phyloP scores from a whole-genome alignment of 768 basidiomycete species.

The Rhodotorula diobovata region DNA sequence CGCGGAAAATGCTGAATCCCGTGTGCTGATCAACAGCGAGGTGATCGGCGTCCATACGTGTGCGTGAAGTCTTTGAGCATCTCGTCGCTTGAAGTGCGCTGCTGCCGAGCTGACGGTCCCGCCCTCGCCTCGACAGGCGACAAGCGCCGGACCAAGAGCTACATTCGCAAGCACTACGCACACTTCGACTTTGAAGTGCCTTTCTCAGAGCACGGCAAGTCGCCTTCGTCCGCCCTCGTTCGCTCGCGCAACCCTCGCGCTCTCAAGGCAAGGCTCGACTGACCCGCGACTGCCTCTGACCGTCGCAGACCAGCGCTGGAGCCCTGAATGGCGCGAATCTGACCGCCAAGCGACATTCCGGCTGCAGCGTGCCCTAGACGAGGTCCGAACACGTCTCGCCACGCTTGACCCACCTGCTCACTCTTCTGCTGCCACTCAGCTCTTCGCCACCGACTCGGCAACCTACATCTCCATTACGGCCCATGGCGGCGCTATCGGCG shows the following conservation, averaged over 20 bases:
- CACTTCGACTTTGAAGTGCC: slow-evolving; percentile 39
- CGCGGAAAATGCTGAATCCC: background rate
- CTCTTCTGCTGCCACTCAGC: background rate
- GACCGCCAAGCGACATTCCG: slow-evolving; percentile 33
- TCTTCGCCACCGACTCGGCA: slow-evolving; percentile 41
- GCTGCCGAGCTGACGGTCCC: too few species aligned
- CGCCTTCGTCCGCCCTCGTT: background rate
- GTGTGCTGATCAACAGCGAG: slow-evolving; percentile 5
- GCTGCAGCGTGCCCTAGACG: slow-evolving; percentile 31
- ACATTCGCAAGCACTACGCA: slow-evolving; percentile 34
- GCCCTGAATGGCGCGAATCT: slow-evolving; percentile 33
- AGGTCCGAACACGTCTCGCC: background rate
- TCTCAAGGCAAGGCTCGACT: too few species aligned
- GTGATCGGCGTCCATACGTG: slow-evolving; percentile 43
- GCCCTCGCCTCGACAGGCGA: slow-evolving; percentile 27
- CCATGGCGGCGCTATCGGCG: slow-evolving; percentile 42
- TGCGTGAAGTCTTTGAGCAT: background rate
- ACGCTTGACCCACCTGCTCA: background rate
- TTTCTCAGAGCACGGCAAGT: slow-evolving; percentile 37
- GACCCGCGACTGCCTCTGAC: too few species aligned
- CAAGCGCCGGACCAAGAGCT: slow-evolving; percentile 35
- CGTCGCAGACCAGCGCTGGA: slow-evolving; percentile 41
- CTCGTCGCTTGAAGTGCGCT: background rate
- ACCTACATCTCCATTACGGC: slow-evolving; percentile 44
- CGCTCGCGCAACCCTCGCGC: background rate